A percentile compares a stretch with the other conserved stretches of the same genome.
Evolutionary conservation across 1,139 yeast genomes (phyloP).

Genomic region (Yamadazyma trypodendri): DNA sequence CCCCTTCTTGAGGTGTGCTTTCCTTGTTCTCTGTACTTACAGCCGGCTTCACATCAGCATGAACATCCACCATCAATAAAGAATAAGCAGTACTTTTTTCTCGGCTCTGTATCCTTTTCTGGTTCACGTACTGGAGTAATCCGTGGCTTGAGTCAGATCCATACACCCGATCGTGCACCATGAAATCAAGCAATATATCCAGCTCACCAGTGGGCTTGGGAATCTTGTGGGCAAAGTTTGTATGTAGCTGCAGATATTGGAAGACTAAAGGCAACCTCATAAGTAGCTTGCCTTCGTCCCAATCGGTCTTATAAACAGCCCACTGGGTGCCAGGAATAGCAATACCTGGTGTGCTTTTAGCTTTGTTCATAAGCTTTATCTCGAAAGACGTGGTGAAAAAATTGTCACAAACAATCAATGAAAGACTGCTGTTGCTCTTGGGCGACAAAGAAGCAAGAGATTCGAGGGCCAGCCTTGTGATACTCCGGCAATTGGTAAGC

Average conservation of each 20-base stretch:
- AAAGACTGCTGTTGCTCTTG: conserved; percentile 15
- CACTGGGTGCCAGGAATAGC: conserved; percentile 22
- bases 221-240: conserved; percentile 6
- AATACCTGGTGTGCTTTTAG: conserved; percentile 5
- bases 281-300: conserved; percentile 14
- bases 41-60: neutral
- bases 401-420: conserved; percentile 21
- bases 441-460: conserved; percentile 17
- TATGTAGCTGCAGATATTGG: conserved; percentile 21
- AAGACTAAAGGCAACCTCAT: conserved; percentile 27
- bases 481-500: conserved; percentile 25
- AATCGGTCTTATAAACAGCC: conserved; percentile 16
- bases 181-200: conserved; percentile 20
- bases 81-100: conserved; percentile 3
- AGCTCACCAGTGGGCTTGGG: conserved; percentile 2
- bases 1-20: conserved; percentile 4
- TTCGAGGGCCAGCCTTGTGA: conserved; percentile 21
- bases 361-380: conserved; percentile 14
- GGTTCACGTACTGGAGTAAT: conserved; percentile 9
- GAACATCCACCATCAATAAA: conserved; percentile 8
- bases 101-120: conserved; percentile 7
- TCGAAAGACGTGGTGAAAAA: conserved; percentile 9
- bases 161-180: conserved; percentile 16
- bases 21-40: conserved; percentile 2
- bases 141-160: conserved; percentile 5